These are phyloP conservation scores for Eleusine indica DNA, from an alignment of 176 grass and related monocot species.

Conservation along the genomic window DNA sequence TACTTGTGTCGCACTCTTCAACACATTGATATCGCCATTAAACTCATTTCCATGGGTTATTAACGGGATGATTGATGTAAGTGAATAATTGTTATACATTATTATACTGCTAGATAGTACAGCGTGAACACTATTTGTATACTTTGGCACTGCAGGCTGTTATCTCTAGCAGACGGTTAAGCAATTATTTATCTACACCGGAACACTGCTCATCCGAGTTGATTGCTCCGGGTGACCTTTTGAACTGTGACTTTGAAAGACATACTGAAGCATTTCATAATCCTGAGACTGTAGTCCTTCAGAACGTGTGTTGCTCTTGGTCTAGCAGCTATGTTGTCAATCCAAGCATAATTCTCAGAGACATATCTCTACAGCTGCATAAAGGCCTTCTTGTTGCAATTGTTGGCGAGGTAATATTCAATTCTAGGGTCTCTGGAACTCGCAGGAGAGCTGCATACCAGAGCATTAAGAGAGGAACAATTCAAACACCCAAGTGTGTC, in stretches of 20 bases:
- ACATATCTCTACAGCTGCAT: constrained; percentile 62
- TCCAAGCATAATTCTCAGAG: constrained; percentile 53
- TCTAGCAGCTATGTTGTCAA: constrained; percentile 55
- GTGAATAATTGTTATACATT: constrained; percentile 30
- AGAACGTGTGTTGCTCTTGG: constrained; percentile 67
- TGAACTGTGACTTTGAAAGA: constrained; percentile 36
- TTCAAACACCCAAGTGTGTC: not conserved
- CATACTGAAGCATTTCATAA: constrained; percentile 31
- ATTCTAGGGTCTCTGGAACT: not conserved
- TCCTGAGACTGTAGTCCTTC: constrained; percentile 46
- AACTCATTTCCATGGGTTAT: constrained; percentile 99
- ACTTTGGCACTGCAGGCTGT: constrained; percentile 63
- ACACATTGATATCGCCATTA: constrained; percentile 90
- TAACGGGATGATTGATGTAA: constrained; percentile 98
- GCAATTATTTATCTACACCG: constrained; percentile 78
- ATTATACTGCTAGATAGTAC: constrained; percentile 17
- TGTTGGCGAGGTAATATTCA: constrained; percentile 70
- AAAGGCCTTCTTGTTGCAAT: constrained; percentile 81
- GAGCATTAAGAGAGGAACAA: not conserved
- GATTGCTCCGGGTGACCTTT: constrained; percentile 29
- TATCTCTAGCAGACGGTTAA: constrained; percentile 81
- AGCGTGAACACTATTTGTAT: constrained; percentile 22
- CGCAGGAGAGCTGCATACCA: not conserved
- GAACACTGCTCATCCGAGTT: constrained; percentile 49
- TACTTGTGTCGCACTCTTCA: constrained; percentile 97